phyloP scores from a whole-genome alignment of 768 basidiomycete species.

The Lactifluus rugatus region DNA sequence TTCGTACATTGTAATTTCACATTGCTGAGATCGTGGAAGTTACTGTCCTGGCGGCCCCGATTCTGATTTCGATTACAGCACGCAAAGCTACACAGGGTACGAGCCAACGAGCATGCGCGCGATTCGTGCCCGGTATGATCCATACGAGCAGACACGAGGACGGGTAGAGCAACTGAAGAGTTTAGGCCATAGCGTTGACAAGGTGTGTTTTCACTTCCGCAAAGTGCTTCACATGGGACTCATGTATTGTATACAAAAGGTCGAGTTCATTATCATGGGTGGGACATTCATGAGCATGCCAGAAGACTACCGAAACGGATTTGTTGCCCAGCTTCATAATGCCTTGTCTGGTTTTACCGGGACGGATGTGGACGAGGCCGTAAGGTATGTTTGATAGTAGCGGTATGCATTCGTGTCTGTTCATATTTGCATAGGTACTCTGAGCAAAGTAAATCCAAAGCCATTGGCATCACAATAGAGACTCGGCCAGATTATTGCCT shows the following conservation, averaged over 20 bases:
- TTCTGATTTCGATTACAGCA: slow-evolving; percentile 99
- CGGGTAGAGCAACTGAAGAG: slow-evolving; percentile 92
- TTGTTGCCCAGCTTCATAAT: slow-evolving; percentile 94
- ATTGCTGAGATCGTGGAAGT: slow-evolving; percentile 30
- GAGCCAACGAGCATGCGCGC: slow-evolving; percentile 99
- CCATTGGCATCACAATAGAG: slow-evolving; percentile 98
- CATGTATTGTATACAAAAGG: slow-evolving; percentile 27
- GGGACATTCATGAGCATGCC: slow-evolving; percentile 99
- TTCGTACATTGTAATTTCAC: background rate
- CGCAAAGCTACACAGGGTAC: slow-evolving; percentile 91
- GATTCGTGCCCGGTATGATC: slow-evolving; percentile 92
- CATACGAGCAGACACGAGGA: slow-evolving; percentile 93
- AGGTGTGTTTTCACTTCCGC: slow-evolving; percentile 41
- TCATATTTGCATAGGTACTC: slow-evolving; percentile 54
- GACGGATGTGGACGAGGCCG: slow-evolving; percentile 90
- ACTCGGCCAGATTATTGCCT: slow-evolving; percentile 98
- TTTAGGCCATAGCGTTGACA: slow-evolving; percentile 95
- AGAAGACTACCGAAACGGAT: slow-evolving; percentile 88
- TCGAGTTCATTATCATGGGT: slow-evolving; percentile 93
- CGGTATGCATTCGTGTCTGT: background rate
- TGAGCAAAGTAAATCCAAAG: slow-evolving; percentile 95
- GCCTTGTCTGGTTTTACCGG: slow-evolving; percentile 94
- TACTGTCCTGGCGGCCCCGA: slow-evolving; percentile 99
- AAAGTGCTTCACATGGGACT: background rate
- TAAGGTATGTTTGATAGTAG: slow-evolving; percentile 41